Evolutionary conservation across 139 green algal species (phyloP), one percentile per base, ranked within the genome.

Genomic region (Edaphochlamys debaryana): DNA sequence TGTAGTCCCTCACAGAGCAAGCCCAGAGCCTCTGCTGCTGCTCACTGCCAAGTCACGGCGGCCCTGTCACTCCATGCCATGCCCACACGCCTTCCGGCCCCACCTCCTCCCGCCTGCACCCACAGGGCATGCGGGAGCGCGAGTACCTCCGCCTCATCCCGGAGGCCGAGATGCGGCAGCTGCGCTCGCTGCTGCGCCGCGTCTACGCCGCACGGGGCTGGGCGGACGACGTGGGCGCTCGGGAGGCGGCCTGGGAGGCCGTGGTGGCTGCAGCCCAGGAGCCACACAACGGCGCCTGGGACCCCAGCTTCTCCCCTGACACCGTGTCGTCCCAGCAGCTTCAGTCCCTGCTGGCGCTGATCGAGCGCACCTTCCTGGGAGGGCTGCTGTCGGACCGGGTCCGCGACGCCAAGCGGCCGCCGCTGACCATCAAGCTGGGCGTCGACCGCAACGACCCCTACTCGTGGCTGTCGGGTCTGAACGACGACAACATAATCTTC

Each of bases 71-170:
- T n/a, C n/a, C n/a, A n/a, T n/a, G n/a, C n/a, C n/a, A n/a, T n/a
- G n/a, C n/a, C n/a, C n/a, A n/a, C n/a, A n/a, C n/a, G n/a, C n/a
- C n/a, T n/a, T n/a, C n/a, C n/a, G n/a, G n/a, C n/a, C 45, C 45
- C 45, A 54, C 45, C 45, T 54, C 45, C 45, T 54, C 45, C 45
- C 45, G 11, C 11, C 45, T 32, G 6, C 4, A 6, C 56, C 22
- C 56, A 25, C 54, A 85, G 79, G 79, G 67, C n/a, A 85, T 85
- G 79, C 56, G 67, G 4, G 79, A 85, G n/a, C 79, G 67, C 29
- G 79, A 85, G 20, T 85, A 85, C 38, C 22, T 76, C 27, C 66
- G 41, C 37, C 50, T 85, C n/a, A 85, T 85, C 29, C 38, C 79
- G 1, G 52, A 60, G 23, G 36, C 38, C 19, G 79, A 85, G 29